Conservation (phyloP, 176 grass and related monocot species). For the Avena insularis region DNA sequence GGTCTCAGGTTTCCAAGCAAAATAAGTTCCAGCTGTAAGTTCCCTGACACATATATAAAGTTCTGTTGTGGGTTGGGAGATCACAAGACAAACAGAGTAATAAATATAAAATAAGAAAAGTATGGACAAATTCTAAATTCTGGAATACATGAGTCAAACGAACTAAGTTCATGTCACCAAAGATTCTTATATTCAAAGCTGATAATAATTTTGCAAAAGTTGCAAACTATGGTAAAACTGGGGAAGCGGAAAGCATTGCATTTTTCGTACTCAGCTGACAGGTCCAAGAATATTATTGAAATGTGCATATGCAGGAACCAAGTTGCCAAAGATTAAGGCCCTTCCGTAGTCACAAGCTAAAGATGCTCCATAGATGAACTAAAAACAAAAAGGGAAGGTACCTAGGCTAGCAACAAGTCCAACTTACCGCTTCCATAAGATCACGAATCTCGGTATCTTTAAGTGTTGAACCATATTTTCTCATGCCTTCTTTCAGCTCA, state of each 20-base stretch:
- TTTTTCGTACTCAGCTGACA: background rate
- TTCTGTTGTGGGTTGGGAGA: background rate
- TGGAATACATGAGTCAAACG: conserved; percentile 7
- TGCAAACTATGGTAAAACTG: background rate
- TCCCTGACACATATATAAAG: conserved; percentile 4
- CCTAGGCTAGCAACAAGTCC: background rate
- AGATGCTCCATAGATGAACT: conserved; percentile 4
- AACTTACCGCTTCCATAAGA: conserved; percentile 85
- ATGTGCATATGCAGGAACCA: background rate
- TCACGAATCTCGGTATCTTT: conserved; percentile 71
- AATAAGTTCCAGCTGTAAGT: background rate
- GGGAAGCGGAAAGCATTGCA: conserved; percentile 5
- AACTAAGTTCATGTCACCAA: conserved; percentile 17
- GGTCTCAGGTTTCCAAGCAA: conserved; percentile 7
- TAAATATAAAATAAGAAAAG: background rate
- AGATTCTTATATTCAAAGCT: background rate
- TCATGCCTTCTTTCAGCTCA: conserved; percentile 79
- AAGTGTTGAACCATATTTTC: conserved; percentile 65
- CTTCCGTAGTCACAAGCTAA: conserved; percentile 25
- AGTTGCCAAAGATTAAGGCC: background rate
- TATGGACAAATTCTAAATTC: background rate
- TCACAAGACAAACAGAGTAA: conserved; percentile 22
- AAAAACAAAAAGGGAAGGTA: background rate
- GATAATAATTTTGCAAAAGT: background rate
- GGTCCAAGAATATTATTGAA: conserved; percentile 23